A percentile compares a stretch with the other conserved stretches of the same genome.
Conservation (phyloP, 1,284 basidiomycete species). For the Mycosarcoma mackinlayi region DNA sequence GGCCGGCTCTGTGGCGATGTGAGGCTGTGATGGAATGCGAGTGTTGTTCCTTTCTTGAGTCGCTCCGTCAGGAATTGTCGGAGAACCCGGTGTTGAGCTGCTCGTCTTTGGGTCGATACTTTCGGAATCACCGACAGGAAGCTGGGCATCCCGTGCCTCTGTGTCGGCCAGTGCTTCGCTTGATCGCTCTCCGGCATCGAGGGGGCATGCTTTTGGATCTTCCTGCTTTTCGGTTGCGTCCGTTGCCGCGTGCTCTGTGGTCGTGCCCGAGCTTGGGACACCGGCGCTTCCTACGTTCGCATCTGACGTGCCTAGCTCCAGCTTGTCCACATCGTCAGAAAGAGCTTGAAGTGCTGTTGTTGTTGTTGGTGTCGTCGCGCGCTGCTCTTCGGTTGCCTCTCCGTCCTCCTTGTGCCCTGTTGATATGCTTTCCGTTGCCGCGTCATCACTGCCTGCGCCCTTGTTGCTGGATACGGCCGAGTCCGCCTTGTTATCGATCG, state of each 20-base stretch:
- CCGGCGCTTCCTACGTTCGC: not conserved
- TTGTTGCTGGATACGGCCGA: not conserved
- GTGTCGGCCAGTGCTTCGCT: not conserved
- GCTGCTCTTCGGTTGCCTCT: not conserved
- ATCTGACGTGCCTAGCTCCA: constrained; percentile 1
- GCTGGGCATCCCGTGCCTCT: not conserved
- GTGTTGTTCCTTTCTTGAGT: not conserved
- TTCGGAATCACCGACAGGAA: not conserved
- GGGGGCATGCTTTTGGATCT: not conserved
- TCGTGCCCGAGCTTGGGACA: not conserved
- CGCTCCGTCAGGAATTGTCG: not conserved
- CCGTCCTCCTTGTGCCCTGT: not conserved
- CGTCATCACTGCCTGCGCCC: not conserved
- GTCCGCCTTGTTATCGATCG: constrained; percentile 3
- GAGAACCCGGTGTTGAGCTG: constrained; percentile 7
- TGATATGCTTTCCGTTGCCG: not conserved
- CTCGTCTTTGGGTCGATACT: not conserved
- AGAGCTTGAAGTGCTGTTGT: constrained; percentile 4
- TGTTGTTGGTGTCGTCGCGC: not conserved
- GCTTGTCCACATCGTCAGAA: constrained; percentile 10
- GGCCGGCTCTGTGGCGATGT: not conserved
- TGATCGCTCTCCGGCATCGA: not conserved
- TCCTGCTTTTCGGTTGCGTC: not conserved
- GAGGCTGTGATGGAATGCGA: not conserved
- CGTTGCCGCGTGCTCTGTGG: not conserved